Base-by-base conservation (phyloP, 2,329 filamentous ascomycete genomes). In the Polytolypa hystricis region DNA sequence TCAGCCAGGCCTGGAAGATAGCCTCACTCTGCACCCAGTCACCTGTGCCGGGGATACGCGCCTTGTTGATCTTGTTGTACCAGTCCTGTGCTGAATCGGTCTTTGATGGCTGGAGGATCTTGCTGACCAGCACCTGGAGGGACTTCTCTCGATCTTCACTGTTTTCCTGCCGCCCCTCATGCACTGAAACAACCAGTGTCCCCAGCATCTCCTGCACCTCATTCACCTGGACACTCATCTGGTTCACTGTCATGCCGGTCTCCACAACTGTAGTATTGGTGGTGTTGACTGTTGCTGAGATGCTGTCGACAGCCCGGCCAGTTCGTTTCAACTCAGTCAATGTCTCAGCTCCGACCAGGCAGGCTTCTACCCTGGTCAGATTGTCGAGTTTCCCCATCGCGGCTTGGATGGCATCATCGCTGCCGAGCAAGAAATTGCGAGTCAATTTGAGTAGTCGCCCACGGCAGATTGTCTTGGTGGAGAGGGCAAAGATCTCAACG, bases 291-390 rank as follows among this genome's bases (percentile, higher is more conserved):
- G 41, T 39, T n/a, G 28, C 16, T 10, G 45, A 30, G 11, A 45
- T 30, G 21, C 36, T 33, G 19, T 46, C 37, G n/a, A 45, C 41
- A 11, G 28, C 25, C 12, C 33, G 18, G 25, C 19, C 38, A 12
- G 35, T 39, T 12, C 32, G 29, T 20, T 50, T 47, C 7, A 37
- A 19, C 18, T 44, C 38, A 11, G 41, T 40, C 9, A 47, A 31
- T n/a, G 61, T 68, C 37, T 68, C 63, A 4, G 65, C 66, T 10
- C 65, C 49, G 10, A 68, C 65, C 12, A 68, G 54, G 0, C 57
- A 46, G 37, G 58, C 58, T 39, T 70, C 66, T 7, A 55, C 58
- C 12, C 60, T 44, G 2, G 62, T 67, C n/a, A 3, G 51, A 2
- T 51, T 53, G 18, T 60, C 57, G 14, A 70, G 55, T 15, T 53